phyloP scores from a whole-genome alignment of 176 grass and related monocot genomes.

The Musa schizocarpa region DNA sequence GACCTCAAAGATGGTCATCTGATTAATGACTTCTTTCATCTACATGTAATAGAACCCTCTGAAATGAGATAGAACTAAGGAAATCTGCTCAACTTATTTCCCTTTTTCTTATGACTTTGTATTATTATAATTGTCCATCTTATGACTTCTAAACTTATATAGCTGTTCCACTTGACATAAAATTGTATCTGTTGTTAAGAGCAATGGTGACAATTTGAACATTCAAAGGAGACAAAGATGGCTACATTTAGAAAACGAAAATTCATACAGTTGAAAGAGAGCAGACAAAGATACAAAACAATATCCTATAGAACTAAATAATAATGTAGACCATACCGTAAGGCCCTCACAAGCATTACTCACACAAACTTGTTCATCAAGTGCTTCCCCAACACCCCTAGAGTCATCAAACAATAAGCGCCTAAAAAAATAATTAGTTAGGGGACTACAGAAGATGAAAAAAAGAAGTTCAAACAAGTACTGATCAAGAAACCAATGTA shows the following conservation, averaged over 20 bases:
- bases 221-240: not conserved
- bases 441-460: not conserved
- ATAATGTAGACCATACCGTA: conserved; percentile 27
- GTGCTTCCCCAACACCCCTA: conserved; percentile 56
- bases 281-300: not conserved
- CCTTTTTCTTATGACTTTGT: not conserved
- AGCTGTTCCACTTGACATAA: no score
- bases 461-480: not conserved
- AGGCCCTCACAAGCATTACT: conserved; percentile 49
- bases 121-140: no score
- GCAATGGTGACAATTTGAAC: not conserved
- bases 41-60: not conserved
- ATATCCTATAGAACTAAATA: not conserved
- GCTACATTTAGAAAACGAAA: not conserved
- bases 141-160: no score
- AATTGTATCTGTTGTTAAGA: not conserved
- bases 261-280: not conserved
- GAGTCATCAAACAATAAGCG: conserved; percentile 56
- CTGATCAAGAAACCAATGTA: not conserved
- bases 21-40: not conserved
- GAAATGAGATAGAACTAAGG: not conserved
- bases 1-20: not conserved
- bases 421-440: conserved; percentile 24
- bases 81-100: not conserved
- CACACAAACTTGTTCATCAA: conserved; percentile 65